Evolutionary conservation across 2,329 filamentous ascomycete genomes (phyloP).

Genomic region (Scedosporium aurantiacum): DNA sequence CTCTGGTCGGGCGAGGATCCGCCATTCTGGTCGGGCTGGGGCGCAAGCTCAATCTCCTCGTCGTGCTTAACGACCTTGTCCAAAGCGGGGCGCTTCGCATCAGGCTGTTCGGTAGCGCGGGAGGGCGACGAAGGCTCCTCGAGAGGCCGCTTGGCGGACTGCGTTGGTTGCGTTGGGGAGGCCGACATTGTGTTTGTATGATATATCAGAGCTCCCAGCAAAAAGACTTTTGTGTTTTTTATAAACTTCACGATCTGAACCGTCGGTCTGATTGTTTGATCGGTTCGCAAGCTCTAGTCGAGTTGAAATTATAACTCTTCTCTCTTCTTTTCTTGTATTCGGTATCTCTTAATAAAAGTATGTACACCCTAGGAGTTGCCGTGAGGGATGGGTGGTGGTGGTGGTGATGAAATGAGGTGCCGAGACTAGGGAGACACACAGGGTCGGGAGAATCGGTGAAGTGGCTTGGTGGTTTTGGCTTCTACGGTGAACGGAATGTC

Average conservation of each 20-base stretch:
- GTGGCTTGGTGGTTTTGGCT: constrained; percentile 1
- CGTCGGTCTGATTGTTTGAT: not conserved
- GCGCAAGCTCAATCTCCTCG: constrained; percentile 37
- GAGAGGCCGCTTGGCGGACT: constrained; percentile 80
- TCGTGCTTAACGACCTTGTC: constrained; percentile 77
- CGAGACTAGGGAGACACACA: constrained; percentile 1
- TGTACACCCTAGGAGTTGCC: constrained; percentile 6
- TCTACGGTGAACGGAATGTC: constrained; percentile 4
- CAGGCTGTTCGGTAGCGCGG: constrained; percentile 81
- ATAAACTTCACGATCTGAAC: not conserved
- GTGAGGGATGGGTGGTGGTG: constrained; percentile 5
- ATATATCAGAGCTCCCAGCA: not conserved
- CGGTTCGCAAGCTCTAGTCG: not conserved
- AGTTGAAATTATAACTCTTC: not conserved
- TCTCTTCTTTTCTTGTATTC: constrained; percentile 5
- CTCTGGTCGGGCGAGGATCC: constrained; percentile 30
- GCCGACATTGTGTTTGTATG: constrained; percentile 54
- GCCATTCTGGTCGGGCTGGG: constrained; percentile 25
- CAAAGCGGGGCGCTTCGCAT: constrained; percentile 90
- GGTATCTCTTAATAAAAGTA: constrained; percentile 6
- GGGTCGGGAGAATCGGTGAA: constrained; percentile 6
- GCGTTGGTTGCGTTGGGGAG: constrained; percentile 53
- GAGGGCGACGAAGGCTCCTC: constrained; percentile 96
- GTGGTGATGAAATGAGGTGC: constrained; percentile 6
- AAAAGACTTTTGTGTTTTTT: not conserved